Conservation (phyloP, 2,329 filamentous ascomycete species). For the Penicillium brasilianum region DNA sequence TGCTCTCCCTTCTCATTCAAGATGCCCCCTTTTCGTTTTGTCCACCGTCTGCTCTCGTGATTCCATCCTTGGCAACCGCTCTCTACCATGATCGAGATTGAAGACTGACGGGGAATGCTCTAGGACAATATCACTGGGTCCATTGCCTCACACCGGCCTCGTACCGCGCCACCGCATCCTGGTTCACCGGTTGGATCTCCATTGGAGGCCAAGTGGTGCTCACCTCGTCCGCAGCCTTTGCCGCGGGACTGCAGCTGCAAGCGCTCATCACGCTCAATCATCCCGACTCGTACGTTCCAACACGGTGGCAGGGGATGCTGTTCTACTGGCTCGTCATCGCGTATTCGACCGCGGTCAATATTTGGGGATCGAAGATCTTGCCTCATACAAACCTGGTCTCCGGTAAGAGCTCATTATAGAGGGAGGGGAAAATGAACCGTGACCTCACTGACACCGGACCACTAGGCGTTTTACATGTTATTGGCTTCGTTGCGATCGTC, state of each 20-base stretch:
- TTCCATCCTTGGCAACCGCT: not conserved
- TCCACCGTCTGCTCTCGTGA: not conserved
- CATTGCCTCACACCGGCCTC: slow-evolving; percentile 44
- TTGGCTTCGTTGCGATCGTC: slow-evolving; percentile 23
- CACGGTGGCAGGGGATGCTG: slow-evolving; percentile 48
- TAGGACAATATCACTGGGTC: slow-evolving; percentile 56
- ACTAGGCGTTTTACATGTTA: slow-evolving; percentile 24
- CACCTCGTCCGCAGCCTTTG: slow-evolving; percentile 56
- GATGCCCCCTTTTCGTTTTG: not conserved
- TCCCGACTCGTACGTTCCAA: slow-evolving; percentile 46
- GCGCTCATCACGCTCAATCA: slow-evolving; percentile 51
- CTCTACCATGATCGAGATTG: too few relatives aligned
- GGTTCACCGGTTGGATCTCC: slow-evolving; percentile 54
- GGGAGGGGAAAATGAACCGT: too few relatives aligned
- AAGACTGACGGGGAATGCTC: not conserved
- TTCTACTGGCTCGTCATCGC: slow-evolving; percentile 49
- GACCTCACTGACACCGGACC: not conserved
- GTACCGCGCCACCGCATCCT: slow-evolving; percentile 44
- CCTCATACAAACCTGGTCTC: slow-evolving; percentile 32
- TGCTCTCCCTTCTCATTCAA: not conserved
- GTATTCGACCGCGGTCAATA: slow-evolving; percentile 47
- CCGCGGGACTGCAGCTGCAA: slow-evolving; percentile 52
- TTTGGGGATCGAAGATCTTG: slow-evolving; percentile 42
- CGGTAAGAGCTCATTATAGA: slow-evolving; percentile 12
- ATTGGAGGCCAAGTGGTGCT: slow-evolving; percentile 54